A percentile compares a stretch with the other conserved stretches of the same genome.
These are phyloP conservation scores for Hypsizygus ulmarius DNA, from an alignment of 1,284 basidiomycete genomes.

Conservation along the genomic window DNA sequence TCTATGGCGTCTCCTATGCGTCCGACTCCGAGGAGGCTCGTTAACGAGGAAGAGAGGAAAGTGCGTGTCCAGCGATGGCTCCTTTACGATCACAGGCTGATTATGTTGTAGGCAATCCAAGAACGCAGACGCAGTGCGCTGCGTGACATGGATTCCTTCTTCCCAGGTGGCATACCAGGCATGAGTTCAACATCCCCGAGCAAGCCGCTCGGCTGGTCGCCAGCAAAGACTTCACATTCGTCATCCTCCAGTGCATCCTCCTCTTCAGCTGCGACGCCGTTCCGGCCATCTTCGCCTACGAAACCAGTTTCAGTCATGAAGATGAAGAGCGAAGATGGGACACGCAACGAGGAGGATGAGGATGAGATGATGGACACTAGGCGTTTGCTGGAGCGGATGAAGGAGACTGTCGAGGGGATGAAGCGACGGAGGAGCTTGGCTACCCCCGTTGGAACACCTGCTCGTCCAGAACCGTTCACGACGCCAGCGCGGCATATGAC, in stretches of 20 bases:
- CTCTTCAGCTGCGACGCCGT: conserved; percentile 1
- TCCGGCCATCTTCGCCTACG: conserved; percentile 3
- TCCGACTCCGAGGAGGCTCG: conserved; percentile 10
- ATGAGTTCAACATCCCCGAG: conserved; percentile 30
- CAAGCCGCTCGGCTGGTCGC: conserved; percentile 14
- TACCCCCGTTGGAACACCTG: conserved; percentile 16
- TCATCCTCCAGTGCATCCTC: conserved; percentile 4
- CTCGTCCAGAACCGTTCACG: conserved; percentile 12
- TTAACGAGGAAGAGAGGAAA: conserved; percentile 48
- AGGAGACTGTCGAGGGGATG: conserved; percentile 58
- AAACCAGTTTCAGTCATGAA: conserved; percentile 2
- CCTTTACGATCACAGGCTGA: not conserved
- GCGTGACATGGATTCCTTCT: conserved; percentile 49
- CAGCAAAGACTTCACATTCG: conserved; percentile 13
- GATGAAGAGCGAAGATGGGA: conserved; percentile 4
- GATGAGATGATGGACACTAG: conserved; percentile 43
- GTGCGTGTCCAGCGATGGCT: conserved; percentile 24
- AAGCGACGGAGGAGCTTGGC: conserved; percentile 49
- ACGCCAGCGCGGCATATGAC: conserved; percentile 16
- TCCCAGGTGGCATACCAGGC: conserved; percentile 50
- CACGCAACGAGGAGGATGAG: conserved; percentile 18
- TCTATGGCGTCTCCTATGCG: conserved; percentile 5
- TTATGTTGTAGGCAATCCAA: conserved; percentile 47
- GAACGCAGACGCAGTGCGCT: conserved; percentile 58
- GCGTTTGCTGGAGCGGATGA: conserved; percentile 57